Evolutionary conservation across 2,329 filamentous ascomycete genomes (phyloP), one percentile per base, ranked within the genome.

Genomic region (Aspergillus hiratsukae): DNA sequence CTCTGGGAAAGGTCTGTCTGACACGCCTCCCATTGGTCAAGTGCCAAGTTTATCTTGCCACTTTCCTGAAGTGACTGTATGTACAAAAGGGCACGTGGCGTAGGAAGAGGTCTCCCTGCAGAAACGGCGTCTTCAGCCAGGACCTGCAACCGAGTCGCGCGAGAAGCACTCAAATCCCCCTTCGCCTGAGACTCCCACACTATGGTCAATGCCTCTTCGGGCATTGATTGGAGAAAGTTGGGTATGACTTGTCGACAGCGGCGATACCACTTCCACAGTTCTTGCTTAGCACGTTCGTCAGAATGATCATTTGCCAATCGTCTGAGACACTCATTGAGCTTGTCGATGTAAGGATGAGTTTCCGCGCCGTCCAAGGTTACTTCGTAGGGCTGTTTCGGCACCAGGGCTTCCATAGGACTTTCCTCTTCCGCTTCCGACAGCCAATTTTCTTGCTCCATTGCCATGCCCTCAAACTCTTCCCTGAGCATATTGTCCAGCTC

Each of bases 1-100:
- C 70, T 66, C 55, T 70, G 63, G 3, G 82, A 83, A 14, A 89
- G 74, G 0, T 78, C 80, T 6, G 77, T 69, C 41, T 83, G 80
- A 48, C 80, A 80, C 51, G 81, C 78, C 67, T 83, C 83, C 85
- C 88, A 90, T 49, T 82, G 80, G 11, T 84, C 81, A 25, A 88
- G 71, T 0, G 87, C 87, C 61, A 83, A 80, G 4, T 76, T 74
- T 55, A 81, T 78, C 69, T 83, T 83, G 2, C 86, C 87, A 43
- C 82, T 80, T 5, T 85, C 76, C 61, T 88, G 87, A 43, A 88
- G 76, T 55, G 87, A 84, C 66, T 90, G 86, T 31, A 91, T 84
- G 31, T 86, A 86, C 28, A 87, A 74, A 19, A 91, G 74, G 61
- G 85, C 83, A 64, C 89, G 87, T 2, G 77, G 69, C 3, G 80